Percentiles rank a stretch among this genome's conserved stretches.
These are phyloP conservation scores for Cladorrhinum sp. DNA, from an alignment of 2,329 filamentous ascomycete genomes.

Conservation along the genomic window DNA sequence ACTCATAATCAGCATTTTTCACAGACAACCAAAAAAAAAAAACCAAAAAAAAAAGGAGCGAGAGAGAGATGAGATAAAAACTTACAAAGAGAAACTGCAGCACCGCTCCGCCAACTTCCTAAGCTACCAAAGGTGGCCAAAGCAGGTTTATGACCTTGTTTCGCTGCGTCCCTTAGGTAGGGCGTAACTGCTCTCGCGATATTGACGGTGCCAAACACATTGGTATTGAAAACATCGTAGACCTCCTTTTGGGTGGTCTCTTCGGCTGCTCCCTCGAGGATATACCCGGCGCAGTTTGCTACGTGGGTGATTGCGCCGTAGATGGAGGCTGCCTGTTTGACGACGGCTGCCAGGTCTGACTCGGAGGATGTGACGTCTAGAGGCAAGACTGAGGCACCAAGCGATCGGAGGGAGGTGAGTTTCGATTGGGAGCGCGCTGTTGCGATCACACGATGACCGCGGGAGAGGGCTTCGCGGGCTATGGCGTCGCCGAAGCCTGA, in stretches of 20 bases:
- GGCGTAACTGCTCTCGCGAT: conserved; percentile 48
- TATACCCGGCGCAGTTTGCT: conserved; percentile 29
- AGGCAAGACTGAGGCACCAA: conserved; percentile 28
- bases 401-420: conserved; percentile 24
- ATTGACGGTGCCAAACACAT: conserved; percentile 52
- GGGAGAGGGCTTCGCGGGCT: conserved; percentile 34
- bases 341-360: conserved; percentile 14
- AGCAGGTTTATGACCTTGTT: conserved; percentile 13
- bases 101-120: conserved; percentile 37
- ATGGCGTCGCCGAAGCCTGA: conserved; percentile 41
- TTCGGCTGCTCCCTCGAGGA: conserved; percentile 31
- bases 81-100: conserved; percentile 34
- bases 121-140: conserved; percentile 48
- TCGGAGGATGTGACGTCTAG: conserved; percentile 30
- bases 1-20: too few relatives aligned
- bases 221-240: conserved; percentile 45
- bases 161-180: conserved; percentile 39
- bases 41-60: too few relatives aligned
- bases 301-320: conserved; percentile 28
- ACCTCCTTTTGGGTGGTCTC: conserved; percentile 36
- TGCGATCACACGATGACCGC: conserved; percentile 42
- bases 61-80: neutral
- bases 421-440: conserved; percentile 35
- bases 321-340: conserved; percentile 18
- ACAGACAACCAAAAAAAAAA: too few relatives aligned